These are phyloP conservation scores for Eutrema heterophyllum DNA, from an alignment of 345 rosid species.

Conservation along the genomic window DNA sequence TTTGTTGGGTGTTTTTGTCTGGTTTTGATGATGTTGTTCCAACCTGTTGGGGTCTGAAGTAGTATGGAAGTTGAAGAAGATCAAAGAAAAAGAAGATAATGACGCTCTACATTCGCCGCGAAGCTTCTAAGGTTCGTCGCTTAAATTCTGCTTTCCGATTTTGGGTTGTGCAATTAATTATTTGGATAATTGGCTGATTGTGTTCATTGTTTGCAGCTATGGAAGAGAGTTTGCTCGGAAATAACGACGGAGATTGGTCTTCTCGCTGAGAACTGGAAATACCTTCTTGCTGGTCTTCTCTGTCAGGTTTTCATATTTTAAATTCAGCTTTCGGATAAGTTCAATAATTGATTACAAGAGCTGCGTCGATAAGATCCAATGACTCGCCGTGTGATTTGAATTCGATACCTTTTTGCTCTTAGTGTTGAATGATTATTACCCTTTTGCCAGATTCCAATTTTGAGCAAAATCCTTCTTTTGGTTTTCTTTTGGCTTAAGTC, in stretches of 20 bases:
- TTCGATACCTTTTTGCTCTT: background rate
- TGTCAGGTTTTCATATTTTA: slow-evolving; percentile 58
- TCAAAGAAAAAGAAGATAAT: slow-evolving; percentile 30
- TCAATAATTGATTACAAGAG: slow-evolving; percentile 1
- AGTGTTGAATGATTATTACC: background rate
- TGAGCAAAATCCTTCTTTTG: background rate
- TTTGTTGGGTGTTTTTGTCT: background rate
- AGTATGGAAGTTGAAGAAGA: slow-evolving; percentile 49
- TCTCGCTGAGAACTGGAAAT: slow-evolving; percentile 82
- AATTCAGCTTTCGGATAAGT: background rate
- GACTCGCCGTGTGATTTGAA: background rate
- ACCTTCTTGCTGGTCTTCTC: slow-evolving; percentile 78
- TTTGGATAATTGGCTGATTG: background rate
- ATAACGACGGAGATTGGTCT: slow-evolving; percentile 71
- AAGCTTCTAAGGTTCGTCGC: slow-evolving; percentile 76
- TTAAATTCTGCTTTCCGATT: background rate
- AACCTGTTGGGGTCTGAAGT: slow-evolving; percentile 42
- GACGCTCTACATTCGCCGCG: slow-evolving; percentile 94
- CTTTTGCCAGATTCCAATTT: background rate
- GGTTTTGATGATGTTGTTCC: slow-evolving; percentile 40
- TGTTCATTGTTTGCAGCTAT: slow-evolving; percentile 44
- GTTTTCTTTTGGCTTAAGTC: background rate
- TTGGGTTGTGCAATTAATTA: background rate
- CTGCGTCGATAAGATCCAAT: background rate
- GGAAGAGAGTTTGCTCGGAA: slow-evolving; percentile 95